Evolutionary conservation across 1,139 yeast species (phyloP).

Genomic region (Nakaseomyces nivariensis): DNA sequence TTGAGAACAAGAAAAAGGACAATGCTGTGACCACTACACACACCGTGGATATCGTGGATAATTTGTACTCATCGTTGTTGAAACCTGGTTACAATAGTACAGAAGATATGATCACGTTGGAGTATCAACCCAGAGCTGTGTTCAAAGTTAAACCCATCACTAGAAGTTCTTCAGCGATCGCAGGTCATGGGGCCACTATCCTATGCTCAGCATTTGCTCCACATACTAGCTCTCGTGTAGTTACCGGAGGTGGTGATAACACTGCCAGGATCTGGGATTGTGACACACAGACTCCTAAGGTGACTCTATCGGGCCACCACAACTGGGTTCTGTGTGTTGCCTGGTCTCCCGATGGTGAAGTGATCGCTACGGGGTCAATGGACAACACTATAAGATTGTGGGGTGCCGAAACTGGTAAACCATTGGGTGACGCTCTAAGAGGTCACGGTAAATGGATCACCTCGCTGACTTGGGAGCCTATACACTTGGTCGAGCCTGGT

Average conservation of each 20-base stretch:
- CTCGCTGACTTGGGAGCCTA: constrained; percentile 88
- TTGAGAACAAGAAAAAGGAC: constrained; percentile 31
- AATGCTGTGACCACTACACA: constrained; percentile 30
- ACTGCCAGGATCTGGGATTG: constrained; percentile 99
- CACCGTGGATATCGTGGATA: constrained; percentile 64
- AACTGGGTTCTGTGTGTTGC: constrained; percentile 94
- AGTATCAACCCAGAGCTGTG: constrained; percentile 90
- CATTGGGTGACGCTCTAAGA: constrained; percentile 58
- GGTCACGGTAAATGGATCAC: constrained; percentile 92
- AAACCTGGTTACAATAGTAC: constrained; percentile 84
- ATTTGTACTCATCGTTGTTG: constrained; percentile 66
- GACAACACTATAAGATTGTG: constrained; percentile 82
- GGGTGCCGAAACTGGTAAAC: constrained; percentile 70
- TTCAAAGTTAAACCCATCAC: constrained; percentile 90
- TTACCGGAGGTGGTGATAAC: constrained; percentile 93
- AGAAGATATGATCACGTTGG: constrained; percentile 84
- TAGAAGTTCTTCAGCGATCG: constrained; percentile 81
- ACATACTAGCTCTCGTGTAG: constrained; percentile 73
- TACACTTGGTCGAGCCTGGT: constrained; percentile 63
- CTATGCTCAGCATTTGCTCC: constrained; percentile 93
- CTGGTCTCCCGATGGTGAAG: constrained; percentile 87
- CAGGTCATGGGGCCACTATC: constrained; percentile 93
- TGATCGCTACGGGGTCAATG: constrained; percentile 95
- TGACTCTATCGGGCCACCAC: constrained; percentile 72
- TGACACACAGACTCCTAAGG: constrained; percentile 83